Evolutionary conservation across 129 eudicot species (phyloP).

Genomic region (Mikania micrantha): DNA sequence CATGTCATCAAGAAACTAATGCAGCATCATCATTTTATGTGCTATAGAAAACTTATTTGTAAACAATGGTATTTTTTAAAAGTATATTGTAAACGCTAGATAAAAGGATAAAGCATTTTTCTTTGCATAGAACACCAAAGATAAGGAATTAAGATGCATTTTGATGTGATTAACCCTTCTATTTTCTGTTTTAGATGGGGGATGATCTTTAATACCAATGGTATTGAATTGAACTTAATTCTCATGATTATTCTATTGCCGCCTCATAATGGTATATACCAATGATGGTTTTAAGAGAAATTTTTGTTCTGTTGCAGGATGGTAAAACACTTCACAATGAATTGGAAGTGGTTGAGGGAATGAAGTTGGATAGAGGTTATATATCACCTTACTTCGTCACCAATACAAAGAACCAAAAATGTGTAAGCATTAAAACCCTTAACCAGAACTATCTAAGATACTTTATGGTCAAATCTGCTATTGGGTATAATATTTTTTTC

Average conservation of each 20-base stretch:
- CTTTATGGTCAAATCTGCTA: not conserved
- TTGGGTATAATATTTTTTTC: not conserved
- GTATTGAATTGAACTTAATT: not conserved
- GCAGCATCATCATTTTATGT: not conserved
- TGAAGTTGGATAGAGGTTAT: constrained; percentile 62
- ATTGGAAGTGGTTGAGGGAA: constrained; percentile 59
- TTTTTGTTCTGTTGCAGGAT: constrained; percentile 31
- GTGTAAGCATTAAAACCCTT: constrained; percentile 31
- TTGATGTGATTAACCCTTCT: not conserved
- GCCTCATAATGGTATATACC: not conserved
- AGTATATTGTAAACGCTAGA: not conserved
- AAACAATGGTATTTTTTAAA: not conserved
- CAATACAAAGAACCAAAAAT: constrained; percentile 50
- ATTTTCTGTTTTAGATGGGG: not conserved
- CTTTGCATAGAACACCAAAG: not conserved
- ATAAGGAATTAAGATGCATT: not conserved
- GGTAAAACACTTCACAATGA: constrained; percentile 59
- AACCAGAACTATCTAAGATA: not conserved
- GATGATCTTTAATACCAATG: not conserved
- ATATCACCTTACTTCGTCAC: constrained; percentile 60
- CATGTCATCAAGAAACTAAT: not conserved
- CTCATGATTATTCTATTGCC: not conserved
- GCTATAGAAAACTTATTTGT: not conserved
- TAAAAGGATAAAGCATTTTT: not conserved
- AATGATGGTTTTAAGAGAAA: not conserved